Percentiles rank a stretch among this genome's conserved stretches.
Conservation (phyloP, 108 stramenopile species). For the Stephanodiscus minutulus region DNA sequence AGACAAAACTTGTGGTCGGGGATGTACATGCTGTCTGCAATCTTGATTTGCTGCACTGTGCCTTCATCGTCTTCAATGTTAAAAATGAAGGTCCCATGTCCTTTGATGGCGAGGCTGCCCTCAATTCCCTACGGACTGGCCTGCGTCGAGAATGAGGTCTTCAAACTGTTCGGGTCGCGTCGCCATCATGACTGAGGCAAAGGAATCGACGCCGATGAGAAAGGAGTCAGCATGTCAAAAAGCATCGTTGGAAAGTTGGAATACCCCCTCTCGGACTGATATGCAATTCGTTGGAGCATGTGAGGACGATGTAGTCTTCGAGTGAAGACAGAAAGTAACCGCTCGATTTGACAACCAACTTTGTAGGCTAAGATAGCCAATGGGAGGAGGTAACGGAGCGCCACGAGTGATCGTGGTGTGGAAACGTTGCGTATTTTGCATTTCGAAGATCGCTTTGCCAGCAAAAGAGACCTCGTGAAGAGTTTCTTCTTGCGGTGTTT, state of each 20-base stretch:
- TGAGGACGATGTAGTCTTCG: neutral
- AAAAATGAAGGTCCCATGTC: slow-evolving; percentile 20
- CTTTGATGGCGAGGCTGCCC: no score
- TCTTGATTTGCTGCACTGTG: slow-evolving; percentile 2
- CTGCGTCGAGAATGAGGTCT: no score
- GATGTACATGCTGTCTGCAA: slow-evolving; percentile 10
- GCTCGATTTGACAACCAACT: slow-evolving; percentile 21
- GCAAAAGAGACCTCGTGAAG: no score
- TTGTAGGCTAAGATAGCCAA: neutral
- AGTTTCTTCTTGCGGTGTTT: no score
- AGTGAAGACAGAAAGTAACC: neutral
- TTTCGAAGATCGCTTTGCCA: no score
- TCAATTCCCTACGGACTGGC: no score
- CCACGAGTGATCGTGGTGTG: no score
- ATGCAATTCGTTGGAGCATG: no score
- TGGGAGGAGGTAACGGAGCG: no score
- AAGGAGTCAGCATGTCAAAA: slow-evolving; percentile 34
- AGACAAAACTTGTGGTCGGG: neutral
- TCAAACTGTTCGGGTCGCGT: neutral
- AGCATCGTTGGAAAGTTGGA: neutral
- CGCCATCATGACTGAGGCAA: slow-evolving; percentile 21
- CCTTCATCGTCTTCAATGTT: slow-evolving; percentile 7
- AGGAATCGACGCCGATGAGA: slow-evolving; percentile 25
- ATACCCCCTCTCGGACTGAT: no score
- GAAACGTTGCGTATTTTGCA: no score